phyloP scores from a whole-genome alignment of 495 filamentous ascomycete genomes.

The Schizothecium vesticola region DNA sequence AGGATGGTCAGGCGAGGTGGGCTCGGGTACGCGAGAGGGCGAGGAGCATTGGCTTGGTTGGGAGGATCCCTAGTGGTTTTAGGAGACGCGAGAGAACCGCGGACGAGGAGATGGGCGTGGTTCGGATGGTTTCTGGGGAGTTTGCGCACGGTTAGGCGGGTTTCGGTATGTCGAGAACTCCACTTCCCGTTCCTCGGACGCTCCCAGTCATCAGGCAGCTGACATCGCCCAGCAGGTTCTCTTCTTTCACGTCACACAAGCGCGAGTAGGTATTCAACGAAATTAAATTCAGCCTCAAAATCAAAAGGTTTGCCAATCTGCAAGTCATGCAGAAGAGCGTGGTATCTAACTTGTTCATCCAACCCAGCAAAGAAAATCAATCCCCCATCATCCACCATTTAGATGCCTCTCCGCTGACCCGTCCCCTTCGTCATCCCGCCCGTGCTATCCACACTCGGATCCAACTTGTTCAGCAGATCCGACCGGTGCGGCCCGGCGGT shows the following conservation, averaged over 20 bases:
- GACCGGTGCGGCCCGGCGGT: constrained; percentile 48
- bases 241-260: not conserved
- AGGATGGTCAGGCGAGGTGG: not conserved
- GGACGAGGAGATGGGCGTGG: not conserved
- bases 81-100: not conserved
- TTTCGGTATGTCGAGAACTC: not conserved
- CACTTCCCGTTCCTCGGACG: not conserved
- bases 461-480: constrained; percentile 45
- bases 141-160: not conserved
- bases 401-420: constrained; percentile 5
- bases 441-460: constrained; percentile 44
- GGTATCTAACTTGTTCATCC: not conserved
- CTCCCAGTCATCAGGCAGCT: not conserved
- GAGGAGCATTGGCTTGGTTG: not conserved
- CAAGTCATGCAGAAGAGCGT: not conserved
- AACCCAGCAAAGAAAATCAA: not conserved
- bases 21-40: not conserved
- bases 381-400: not conserved
- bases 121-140: not conserved
- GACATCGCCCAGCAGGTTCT: not conserved
- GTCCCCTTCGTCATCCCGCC: constrained; percentile 4
- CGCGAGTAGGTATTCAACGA: not conserved
- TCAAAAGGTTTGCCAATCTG: not conserved
- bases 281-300: not conserved
- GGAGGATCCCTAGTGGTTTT: not conserved